These are phyloP conservation scores for Cyclotella cryptica DNA, from an alignment of 108 stramenopile genomes.

Conservation along the genomic window DNA sequence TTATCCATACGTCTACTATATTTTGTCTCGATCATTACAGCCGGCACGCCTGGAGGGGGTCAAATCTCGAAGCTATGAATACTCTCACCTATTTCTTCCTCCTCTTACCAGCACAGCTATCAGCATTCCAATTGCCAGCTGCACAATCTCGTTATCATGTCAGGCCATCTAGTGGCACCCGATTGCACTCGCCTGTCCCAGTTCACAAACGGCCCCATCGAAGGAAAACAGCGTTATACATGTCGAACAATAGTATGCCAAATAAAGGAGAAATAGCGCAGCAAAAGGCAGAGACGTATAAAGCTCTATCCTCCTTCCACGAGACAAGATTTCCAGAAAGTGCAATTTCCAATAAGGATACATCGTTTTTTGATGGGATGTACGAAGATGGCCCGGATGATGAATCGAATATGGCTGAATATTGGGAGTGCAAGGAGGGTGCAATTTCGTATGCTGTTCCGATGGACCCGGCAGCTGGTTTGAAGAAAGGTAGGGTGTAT, in stretches of 20 bases:
- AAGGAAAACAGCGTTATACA: not conserved
- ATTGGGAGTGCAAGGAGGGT: constrained; percentile 61
- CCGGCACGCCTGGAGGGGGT: too few relatives aligned
- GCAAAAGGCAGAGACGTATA: constrained; percentile 49
- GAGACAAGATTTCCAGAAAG: constrained; percentile 19
- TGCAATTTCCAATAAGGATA: not conserved
- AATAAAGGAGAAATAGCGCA: constrained; percentile 32
- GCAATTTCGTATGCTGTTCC: constrained; percentile 72
- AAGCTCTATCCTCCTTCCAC: constrained; percentile 50
- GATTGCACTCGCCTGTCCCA: too few relatives aligned
- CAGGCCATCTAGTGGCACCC: too few relatives aligned
- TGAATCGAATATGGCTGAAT: constrained; percentile 12
- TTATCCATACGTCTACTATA: too few relatives aligned
- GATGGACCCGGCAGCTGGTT: constrained; percentile 74
- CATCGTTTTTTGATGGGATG: constrained; percentile 8
- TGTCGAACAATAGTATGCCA: constrained; percentile 25
- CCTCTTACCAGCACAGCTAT: too few relatives aligned
- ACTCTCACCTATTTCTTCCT: too few relatives aligned
- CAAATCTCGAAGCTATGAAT: too few relatives aligned
- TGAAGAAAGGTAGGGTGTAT: constrained; percentile 31
- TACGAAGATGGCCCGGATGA: constrained; percentile 14
- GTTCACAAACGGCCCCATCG: not conserved
- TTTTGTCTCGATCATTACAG: too few relatives aligned
- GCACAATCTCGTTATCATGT: too few relatives aligned
- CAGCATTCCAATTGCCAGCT: too few relatives aligned